These are phyloP conservation scores for Astragalus membranaceus DNA, from an alignment of 306 rosid genomes.

Conservation along the genomic window DNA sequence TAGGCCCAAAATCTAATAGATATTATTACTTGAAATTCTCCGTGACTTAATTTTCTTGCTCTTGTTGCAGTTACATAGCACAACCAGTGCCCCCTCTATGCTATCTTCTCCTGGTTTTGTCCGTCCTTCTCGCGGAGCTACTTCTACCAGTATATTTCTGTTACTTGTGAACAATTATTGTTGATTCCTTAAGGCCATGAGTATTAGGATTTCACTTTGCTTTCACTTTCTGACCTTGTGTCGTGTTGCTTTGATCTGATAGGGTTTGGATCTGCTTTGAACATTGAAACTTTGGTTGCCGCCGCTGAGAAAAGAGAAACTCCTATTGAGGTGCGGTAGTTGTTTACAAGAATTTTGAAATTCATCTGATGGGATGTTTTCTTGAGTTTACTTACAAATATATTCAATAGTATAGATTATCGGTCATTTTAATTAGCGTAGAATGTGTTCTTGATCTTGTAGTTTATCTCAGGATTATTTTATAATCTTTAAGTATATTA, in stretches of 20 bases:
- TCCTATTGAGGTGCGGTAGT: conserved; percentile 71
- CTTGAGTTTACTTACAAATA: background rate
- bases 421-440: background rate
- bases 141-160: conserved; percentile 63
- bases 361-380: background rate
- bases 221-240: conserved; percentile 9
- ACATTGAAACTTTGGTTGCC: conserved; percentile 88
- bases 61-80: conserved; percentile 50
- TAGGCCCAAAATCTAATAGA: no score
- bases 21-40: background rate
- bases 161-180: background rate
- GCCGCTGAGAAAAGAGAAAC: conserved; percentile 98
- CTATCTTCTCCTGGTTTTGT: conserved; percentile 68
- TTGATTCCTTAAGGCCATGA: background rate
- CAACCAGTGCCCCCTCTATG: conserved; percentile 41
- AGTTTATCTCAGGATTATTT: no score
- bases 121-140: conserved; percentile 63
- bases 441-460: no score
- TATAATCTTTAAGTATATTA: no score
- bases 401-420: conserved; percentile 1
- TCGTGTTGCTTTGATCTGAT: conserved; percentile 2
- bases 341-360: background rate
- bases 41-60: background rate
- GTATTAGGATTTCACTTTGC: background rate
- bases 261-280: conserved; percentile 98